Conservation (phyloP, 768 basidiomycete genomes). For the Phanerochaete carnosa region DNA sequence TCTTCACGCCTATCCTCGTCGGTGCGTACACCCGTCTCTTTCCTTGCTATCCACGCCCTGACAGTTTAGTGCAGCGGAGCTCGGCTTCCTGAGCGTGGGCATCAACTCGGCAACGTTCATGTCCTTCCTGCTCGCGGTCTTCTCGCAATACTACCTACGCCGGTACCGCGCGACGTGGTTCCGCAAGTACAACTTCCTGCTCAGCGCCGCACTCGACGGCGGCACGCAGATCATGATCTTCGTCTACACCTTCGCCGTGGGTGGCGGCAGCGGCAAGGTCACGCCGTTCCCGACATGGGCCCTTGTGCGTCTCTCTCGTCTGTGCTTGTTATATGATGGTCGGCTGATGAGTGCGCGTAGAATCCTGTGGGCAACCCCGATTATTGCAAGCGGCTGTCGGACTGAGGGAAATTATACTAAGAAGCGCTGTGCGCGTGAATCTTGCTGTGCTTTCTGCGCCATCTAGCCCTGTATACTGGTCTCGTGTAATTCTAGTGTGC, state of each 20-base stretch:
- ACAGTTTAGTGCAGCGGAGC: conserved; percentile 29
- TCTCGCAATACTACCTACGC: conserved; percentile 44
- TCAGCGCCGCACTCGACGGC: conserved; percentile 50
- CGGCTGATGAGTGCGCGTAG: neutral
- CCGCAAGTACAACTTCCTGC: conserved; percentile 50
- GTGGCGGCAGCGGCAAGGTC: conserved; percentile 19
- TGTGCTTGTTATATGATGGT: neutral
- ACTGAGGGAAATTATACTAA: neutral
- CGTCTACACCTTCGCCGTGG: conserved; percentile 26
- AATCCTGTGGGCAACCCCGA: conserved; percentile 25
- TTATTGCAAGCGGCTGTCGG: conserved; percentile 18
- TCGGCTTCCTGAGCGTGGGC: conserved; percentile 48
- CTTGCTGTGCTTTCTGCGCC: no score
- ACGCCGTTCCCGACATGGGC: conserved; percentile 21
- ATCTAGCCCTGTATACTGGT: neutral
- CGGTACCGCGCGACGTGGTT: conserved; percentile 42
- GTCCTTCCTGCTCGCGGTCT: conserved; percentile 38
- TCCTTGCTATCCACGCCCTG: neutral
- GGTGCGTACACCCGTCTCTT: conserved; percentile 34
- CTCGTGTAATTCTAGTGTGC: neutral
- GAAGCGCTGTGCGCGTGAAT: no score
- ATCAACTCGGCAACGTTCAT: conserved; percentile 51
- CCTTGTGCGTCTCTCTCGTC: conserved; percentile 2
- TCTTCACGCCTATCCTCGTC: conserved; percentile 47
- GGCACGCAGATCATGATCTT: conserved; percentile 43